Percentiles rank a stretch among this genome's conserved stretches.
These are phyloP conservation scores for Mycena albidolilacea DNA, from an alignment of 768 basidiomycete genomes.

Conservation along the genomic window DNA sequence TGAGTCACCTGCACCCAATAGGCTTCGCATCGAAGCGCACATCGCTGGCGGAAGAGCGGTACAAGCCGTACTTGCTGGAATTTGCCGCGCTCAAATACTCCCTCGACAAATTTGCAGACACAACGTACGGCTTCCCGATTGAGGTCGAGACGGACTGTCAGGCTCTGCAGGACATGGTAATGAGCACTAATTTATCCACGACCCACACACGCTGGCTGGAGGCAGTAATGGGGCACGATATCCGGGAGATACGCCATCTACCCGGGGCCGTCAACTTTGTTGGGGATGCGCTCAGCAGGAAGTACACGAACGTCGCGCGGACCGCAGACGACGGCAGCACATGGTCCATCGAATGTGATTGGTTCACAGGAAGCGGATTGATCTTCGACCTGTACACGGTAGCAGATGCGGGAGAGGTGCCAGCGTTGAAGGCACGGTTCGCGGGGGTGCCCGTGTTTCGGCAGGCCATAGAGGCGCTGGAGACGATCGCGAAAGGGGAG, in stretches of 20 bases:
- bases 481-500: slow-evolving; percentile 31
- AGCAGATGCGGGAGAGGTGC: neutral
- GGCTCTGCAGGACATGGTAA: slow-evolving; percentile 42
- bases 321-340: neutral
- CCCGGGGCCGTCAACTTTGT: slow-evolving; percentile 30
- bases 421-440: slow-evolving; percentile 25
- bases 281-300: neutral
- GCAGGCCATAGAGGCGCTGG: slow-evolving; percentile 18
- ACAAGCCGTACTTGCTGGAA: too few relatives aligned
- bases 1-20: slow-evolving; percentile 45
- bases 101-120: slow-evolving; percentile 41
- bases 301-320: neutral
- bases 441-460: slow-evolving; percentile 23
- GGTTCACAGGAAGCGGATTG: neutral
- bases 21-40: too few relatives aligned
- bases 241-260: slow-evolving; percentile 38
- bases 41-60: too few relatives aligned
- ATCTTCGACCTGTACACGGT: neutral
- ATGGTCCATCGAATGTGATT: neutral
- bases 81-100: too few relatives aligned
- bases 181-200: slow-evolving; percentile 35
- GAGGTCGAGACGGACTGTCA: slow-evolving; percentile 26
- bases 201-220: slow-evolving; percentile 47
- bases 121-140: slow-evolving; percentile 44
- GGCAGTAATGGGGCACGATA: slow-evolving; percentile 39